phyloP scores from a whole-genome alignment of 768 basidiomycete species.

The Suillus americanus region DNA sequence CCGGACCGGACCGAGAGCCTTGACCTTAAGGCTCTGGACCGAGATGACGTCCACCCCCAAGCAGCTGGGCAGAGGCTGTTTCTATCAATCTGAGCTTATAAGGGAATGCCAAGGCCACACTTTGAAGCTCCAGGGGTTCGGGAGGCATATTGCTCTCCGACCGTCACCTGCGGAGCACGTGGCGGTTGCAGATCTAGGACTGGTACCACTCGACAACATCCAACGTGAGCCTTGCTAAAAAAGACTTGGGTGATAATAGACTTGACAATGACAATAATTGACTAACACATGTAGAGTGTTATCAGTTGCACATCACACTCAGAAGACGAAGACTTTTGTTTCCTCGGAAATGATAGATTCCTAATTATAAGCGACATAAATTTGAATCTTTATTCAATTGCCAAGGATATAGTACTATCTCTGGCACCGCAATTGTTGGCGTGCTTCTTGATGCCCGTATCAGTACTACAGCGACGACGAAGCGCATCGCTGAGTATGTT shows the following conservation, averaged over 20 bases:
- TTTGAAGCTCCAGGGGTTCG: background rate
- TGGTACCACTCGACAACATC: background rate
- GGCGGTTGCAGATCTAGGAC: constrained; percentile 2
- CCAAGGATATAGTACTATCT: background rate
- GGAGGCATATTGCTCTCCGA: background rate
- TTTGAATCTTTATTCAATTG: background rate
- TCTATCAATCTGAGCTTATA: background rate
- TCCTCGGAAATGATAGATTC: constrained; percentile 1
- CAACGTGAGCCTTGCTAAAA: background rate
- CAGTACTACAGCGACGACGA: background rate
- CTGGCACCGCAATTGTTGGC: background rate
- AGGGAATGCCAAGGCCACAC: too few relatives aligned
- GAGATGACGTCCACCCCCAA: background rate
- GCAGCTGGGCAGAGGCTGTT: background rate
- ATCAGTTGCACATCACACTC: background rate
- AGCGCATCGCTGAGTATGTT: background rate
- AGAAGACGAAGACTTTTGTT: background rate
- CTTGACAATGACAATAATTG: background rate
- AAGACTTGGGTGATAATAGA: background rate
- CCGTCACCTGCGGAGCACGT: background rate
- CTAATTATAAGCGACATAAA: background rate
- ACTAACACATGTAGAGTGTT: background rate
- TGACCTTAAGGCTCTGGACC: background rate
- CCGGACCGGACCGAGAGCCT: too few relatives aligned
- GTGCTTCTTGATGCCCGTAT: background rate